Evolutionary conservation across 1,284 basidiomycete genomes (phyloP).

Genomic region (Schizopora paradoxa): DNA sequence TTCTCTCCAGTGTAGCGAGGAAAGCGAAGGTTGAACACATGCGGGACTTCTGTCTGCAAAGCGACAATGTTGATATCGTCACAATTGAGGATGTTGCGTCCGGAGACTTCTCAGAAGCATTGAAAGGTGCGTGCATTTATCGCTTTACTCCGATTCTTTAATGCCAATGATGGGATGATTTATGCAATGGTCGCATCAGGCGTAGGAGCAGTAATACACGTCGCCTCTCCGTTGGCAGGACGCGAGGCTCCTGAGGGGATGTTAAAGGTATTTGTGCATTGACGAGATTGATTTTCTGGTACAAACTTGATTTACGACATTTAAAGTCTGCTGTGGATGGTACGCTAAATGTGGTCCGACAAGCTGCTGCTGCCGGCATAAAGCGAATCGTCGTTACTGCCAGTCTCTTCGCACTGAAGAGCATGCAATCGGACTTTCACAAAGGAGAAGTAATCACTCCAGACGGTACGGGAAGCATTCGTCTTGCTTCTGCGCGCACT

Average conservation of each 20-base stretch:
- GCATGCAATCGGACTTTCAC: slow-evolving; percentile 7
- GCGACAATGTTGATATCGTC: slow-evolving; percentile 1
- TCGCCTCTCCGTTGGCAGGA: neutral
- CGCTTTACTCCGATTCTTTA: neutral
- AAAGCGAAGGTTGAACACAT: neutral
- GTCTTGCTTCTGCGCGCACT: neutral
- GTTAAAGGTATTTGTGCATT: slow-evolving; percentile 1
- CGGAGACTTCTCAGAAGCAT: slow-evolving; percentile 4
- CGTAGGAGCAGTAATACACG: slow-evolving; percentile 7
- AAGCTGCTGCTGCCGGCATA: neutral
- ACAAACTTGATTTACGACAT: too few species aligned
- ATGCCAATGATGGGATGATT: neutral
- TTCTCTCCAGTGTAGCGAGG: neutral
- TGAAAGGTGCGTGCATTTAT: slow-evolving; percentile 4
- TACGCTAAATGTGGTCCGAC: neutral
- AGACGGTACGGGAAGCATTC: too few species aligned
- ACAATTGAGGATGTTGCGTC: neutral
- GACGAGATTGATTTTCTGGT: too few species aligned
- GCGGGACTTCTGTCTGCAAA: neutral
- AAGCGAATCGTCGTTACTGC: slow-evolving; percentile 8
- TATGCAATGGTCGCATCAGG: too few species aligned
- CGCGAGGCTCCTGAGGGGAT: neutral
- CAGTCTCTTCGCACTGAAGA: neutral
- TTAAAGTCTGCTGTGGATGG: neutral
- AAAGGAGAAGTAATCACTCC: neutral